Evolutionary conservation across 805 yeast species (phyloP).

Genomic region (Candida sithepensis): DNA sequence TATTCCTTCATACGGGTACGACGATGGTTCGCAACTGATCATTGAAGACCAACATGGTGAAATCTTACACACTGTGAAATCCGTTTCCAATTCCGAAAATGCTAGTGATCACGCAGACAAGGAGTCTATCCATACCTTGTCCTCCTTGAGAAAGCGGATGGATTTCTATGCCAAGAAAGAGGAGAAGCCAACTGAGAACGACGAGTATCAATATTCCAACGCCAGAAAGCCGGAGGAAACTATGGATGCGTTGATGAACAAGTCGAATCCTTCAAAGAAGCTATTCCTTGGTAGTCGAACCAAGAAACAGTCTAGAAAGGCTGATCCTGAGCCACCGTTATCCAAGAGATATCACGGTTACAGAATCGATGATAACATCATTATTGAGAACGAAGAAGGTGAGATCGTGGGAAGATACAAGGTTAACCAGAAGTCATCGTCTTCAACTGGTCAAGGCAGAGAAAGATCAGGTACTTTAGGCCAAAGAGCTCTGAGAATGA

Average conservation of each 20-base stretch:
- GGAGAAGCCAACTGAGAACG: slow-evolving; percentile 2
- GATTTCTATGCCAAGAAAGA: slow-evolving; percentile 1
- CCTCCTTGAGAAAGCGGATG: slow-evolving; percentile 14
- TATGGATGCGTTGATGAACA: slow-evolving; percentile 12
- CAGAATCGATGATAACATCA: slow-evolving; percentile 69
- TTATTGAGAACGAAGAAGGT: slow-evolving; percentile 89
- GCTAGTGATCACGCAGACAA: neutral
- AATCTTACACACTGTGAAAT: slow-evolving; percentile 53
- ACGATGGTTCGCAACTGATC: slow-evolving; percentile 67
- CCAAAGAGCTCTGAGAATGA: slow-evolving; percentile 20
- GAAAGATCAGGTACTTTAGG: slow-evolving; percentile 13
- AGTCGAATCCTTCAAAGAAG: slow-evolving; percentile 12
- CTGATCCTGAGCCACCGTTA: slow-evolving; percentile 2
- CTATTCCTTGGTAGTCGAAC: slow-evolving; percentile 9
- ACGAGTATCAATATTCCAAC: slow-evolving; percentile 3
- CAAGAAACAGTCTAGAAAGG: slow-evolving; percentile 4
- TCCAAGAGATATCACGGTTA: slow-evolving; percentile 56
- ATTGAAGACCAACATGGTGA: slow-evolving; percentile 87
- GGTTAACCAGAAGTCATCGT: slow-evolving; percentile 45
- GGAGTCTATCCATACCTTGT: slow-evolving; percentile 17
- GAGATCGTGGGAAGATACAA: slow-evolving; percentile 82
- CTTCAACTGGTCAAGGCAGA: neutral
- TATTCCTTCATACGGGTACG: slow-evolving; percentile 44
- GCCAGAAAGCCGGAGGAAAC: slow-evolving; percentile 8
- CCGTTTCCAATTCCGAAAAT: neutral